These are phyloP conservation scores for Fusarium globosum DNA, from an alignment of 2,329 filamentous ascomycete genomes.

Conservation along the genomic window DNA sequence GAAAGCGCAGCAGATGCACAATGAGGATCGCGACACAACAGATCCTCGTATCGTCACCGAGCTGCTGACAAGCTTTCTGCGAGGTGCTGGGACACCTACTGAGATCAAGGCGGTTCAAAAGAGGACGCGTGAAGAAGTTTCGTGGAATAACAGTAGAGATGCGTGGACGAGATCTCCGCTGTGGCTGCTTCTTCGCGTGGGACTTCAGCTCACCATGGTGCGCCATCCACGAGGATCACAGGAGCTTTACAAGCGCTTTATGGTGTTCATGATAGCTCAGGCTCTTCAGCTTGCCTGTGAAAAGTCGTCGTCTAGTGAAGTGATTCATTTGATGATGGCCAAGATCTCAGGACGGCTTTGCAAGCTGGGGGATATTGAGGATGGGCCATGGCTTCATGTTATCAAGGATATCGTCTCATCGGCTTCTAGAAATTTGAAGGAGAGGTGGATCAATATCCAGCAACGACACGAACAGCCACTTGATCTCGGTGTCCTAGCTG, in stretches of 20 bases:
- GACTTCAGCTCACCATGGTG: conserved; percentile 53
- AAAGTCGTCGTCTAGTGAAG: not conserved
- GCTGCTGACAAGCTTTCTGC: conserved; percentile 55
- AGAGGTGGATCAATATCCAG: conserved; percentile 22
- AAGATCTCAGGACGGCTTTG: conserved; percentile 26
- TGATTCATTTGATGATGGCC: conserved; percentile 22
- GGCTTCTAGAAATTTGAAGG: not conserved
- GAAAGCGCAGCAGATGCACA: conserved; percentile 51
- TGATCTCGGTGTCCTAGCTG: not conserved
- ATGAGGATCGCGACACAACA: conserved; percentile 60
- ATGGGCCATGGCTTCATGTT: conserved; percentile 9
- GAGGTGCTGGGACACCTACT: conserved; percentile 47
- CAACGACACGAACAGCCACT: not conserved
- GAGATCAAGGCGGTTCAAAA: conserved; percentile 55
- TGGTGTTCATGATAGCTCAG: conserved; percentile 20
- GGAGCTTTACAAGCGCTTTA: conserved; percentile 29
- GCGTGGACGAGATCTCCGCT: conserved; percentile 63
- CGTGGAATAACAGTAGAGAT: conserved; percentile 49
- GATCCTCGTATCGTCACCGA: conserved; percentile 65
- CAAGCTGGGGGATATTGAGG: not conserved
- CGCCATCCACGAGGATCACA: not conserved
- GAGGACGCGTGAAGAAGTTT: conserved; percentile 63
- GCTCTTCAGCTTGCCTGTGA: not conserved
- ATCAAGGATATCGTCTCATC: conserved; percentile 1
- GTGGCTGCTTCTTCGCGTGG: conserved; percentile 67